These are phyloP conservation scores for Aegilops sharonensis DNA, from an alignment of 176 grass and related monocot genomes.

Conservation along the genomic window DNA sequence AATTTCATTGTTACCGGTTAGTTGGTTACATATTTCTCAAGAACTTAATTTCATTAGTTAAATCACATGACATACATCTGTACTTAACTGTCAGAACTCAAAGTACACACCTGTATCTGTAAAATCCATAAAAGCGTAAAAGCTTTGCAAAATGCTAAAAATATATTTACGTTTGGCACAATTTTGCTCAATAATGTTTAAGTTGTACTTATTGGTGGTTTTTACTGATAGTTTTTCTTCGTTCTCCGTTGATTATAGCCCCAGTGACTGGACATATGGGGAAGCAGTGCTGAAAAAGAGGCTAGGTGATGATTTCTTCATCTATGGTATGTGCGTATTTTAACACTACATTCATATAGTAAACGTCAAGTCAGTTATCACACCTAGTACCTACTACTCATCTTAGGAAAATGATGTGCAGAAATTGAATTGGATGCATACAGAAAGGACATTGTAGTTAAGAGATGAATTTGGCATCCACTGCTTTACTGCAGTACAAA, in stretches of 20 bases:
- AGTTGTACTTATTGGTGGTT: not conserved
- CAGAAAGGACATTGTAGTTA: not conserved
- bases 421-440: not conserved
- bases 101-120: not conserved
- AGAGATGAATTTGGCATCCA: not conserved
- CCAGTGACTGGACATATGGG: constrained; percentile 88
- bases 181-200: not conserved
- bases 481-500: not conserved
- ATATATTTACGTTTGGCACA: not conserved
- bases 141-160: not conserved
- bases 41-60: too few relatives aligned
- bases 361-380: not conserved
- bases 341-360: not conserved
- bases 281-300: constrained; percentile 56
- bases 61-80: not conserved
- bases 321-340: constrained; percentile 56
- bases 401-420: not conserved
- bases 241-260: constrained; percentile 38
- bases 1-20: not conserved
- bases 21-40: not conserved
- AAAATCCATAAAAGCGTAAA: not conserved
- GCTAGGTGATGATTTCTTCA: constrained; percentile 64
- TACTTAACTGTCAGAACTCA: not conserved
- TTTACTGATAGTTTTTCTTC: constrained; percentile 1
- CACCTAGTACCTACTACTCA: not conserved